Evolutionary conservation across 2,329 filamentous ascomycete species (phyloP).

Genomic region (Cadophora sp.): DNA sequence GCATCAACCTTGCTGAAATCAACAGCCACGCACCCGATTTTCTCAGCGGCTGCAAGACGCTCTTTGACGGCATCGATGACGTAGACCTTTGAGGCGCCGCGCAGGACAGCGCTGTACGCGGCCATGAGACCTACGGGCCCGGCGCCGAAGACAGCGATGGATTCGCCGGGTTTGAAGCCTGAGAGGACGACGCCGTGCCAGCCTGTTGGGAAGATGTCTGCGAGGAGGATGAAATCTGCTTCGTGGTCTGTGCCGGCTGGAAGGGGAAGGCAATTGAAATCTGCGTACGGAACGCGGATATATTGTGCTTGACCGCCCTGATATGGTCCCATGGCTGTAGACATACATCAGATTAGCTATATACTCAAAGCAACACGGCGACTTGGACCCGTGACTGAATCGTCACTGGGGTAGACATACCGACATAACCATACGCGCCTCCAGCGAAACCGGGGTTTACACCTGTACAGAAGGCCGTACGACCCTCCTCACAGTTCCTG

Average conservation of each 20-base stretch:
- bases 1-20: slow-evolving; percentile 66
- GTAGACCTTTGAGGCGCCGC: slow-evolving; percentile 66
- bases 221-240: slow-evolving; percentile 62
- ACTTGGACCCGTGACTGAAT: no score
- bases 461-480: slow-evolving; percentile 79
- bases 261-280: slow-evolving; percentile 69
- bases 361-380: no score
- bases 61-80: slow-evolving; percentile 69
- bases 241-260: slow-evolving; percentile 71
- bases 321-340: slow-evolving; percentile 59
- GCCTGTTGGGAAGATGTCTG: slow-evolving; percentile 57
- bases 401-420: background rate
- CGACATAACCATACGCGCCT: slow-evolving; percentile 63
- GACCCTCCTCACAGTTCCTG: slow-evolving; percentile 83
- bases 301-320: slow-evolving; percentile 77
- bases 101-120: slow-evolving; percentile 65
- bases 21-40: slow-evolving; percentile 66
- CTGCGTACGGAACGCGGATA: slow-evolving; percentile 68
- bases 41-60: slow-evolving; percentile 62
- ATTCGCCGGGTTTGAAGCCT: slow-evolving; percentile 66
- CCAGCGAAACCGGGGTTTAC: slow-evolving; percentile 66
- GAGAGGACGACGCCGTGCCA: slow-evolving; percentile 64
- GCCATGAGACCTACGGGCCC: slow-evolving; percentile 72
- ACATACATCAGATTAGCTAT: slow-evolving; percentile 39
- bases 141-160: slow-evolving; percentile 68